phyloP scores from a whole-genome alignment of 2,329 filamentous ascomycete species.

The Alternaria ethzedia region DNA sequence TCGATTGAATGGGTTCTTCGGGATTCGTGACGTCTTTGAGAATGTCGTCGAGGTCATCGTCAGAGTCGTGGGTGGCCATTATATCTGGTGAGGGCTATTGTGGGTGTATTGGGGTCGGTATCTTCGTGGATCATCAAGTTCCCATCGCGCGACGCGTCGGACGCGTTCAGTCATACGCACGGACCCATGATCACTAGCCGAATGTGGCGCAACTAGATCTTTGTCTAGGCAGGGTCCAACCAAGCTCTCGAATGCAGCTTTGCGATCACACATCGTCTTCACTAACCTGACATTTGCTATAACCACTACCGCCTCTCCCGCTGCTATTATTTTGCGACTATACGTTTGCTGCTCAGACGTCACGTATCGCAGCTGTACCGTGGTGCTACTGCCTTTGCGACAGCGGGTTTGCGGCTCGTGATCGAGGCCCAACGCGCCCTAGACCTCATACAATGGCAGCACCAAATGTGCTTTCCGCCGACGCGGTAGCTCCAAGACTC shows the following conservation, averaged over 20 bases:
- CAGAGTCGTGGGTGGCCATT: slow-evolving; percentile 39
- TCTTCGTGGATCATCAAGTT: background rate
- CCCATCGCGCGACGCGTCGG: slow-evolving; percentile 16
- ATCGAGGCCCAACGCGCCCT: slow-evolving; percentile 4
- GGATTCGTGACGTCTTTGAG: slow-evolving; percentile 75
- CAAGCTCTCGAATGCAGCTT: slow-evolving; percentile 8
- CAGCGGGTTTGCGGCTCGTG: slow-evolving; percentile 4
- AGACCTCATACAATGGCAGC: slow-evolving; percentile 33
- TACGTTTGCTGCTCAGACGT: background rate
- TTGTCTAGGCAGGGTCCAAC: slow-evolving; percentile 8
- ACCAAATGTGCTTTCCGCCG: slow-evolving; percentile 30
- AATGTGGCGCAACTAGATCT: slow-evolving; percentile 16
- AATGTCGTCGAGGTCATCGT: slow-evolving; percentile 68
- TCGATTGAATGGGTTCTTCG: slow-evolving; percentile 54
- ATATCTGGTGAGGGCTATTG: background rate
- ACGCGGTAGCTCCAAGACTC: slow-evolving; percentile 42
- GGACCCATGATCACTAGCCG: slow-evolving; percentile 4
- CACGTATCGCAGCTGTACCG: background rate
- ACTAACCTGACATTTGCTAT: background rate
- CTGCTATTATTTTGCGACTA: background rate
- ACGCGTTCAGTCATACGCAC: slow-evolving; percentile 22
- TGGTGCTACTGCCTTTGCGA: background rate
- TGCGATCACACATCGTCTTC: slow-evolving; percentile 3
- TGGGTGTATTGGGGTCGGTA: background rate
- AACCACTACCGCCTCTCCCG: background rate